phyloP scores from a whole-genome alignment of 2,329 filamentous ascomycete species.

The Verticillium klebahnii region DNA sequence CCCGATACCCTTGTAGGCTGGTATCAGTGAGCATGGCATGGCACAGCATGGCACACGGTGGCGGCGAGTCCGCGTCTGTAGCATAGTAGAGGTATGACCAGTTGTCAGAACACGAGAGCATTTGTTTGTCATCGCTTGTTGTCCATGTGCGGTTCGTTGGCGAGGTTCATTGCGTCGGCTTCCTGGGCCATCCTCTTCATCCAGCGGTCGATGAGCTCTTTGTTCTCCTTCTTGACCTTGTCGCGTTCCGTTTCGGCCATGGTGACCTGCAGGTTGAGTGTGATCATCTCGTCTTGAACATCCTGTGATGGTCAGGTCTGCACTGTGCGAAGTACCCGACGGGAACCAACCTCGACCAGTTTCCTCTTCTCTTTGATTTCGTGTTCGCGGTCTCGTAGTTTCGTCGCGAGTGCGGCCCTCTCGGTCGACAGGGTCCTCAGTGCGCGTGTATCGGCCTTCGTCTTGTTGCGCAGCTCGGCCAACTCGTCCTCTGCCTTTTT shows the following conservation, averaged over 20 bases:
- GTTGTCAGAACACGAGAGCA: background rate
- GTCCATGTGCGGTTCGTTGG: conserved; percentile 40
- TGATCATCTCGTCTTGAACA: conserved; percentile 89
- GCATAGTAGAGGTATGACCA: background rate
- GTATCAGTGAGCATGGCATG: background rate
- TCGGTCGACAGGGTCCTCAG: conserved; percentile 61
- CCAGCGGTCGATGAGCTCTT: conserved; percentile 85
- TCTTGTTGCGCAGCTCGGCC: conserved; percentile 54
- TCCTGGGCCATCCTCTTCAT: conserved; percentile 84
- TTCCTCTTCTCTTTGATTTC: conserved; percentile 82
- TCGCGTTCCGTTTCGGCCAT: conserved; percentile 74
- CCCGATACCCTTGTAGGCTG: conserved; percentile 5
- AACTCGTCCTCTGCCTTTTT: conserved; percentile 61
- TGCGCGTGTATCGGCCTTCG: conserved; percentile 53
- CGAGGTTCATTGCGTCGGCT: conserved; percentile 79
- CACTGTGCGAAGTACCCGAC: background rate
- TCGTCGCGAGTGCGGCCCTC: conserved; percentile 55
- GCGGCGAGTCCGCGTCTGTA: background rate
- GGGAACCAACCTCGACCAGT: conserved; percentile 59
- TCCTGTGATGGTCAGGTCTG: conserved; percentile 39
- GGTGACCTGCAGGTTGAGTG: conserved; percentile 81
- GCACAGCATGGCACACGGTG: background rate
- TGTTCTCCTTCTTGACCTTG: conserved; percentile 75
- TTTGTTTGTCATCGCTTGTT: background rate
- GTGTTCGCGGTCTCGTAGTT: conserved; percentile 75